These are phyloP conservation scores for Trichopus zeylanicus DNA, from an alignment of 116 monocot species.

Conservation along the genomic window DNA sequence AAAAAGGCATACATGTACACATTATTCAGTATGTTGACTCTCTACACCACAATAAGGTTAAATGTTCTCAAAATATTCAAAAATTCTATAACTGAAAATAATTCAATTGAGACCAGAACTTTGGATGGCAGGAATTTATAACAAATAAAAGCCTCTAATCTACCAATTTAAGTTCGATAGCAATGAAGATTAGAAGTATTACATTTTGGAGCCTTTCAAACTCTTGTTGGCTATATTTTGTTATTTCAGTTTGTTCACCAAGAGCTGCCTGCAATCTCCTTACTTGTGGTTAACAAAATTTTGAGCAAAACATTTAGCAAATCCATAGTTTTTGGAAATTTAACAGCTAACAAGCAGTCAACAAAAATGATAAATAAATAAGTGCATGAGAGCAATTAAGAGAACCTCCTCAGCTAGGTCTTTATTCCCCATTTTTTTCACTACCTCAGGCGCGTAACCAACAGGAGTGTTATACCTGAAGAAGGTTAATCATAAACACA, in stretches of 20 bases:
- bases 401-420: constrained; percentile 86
- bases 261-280: constrained; percentile 82
- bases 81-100: too few species aligned
- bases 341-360: neutral
- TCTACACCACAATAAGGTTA: too few species aligned
- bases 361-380: neutral
- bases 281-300: constrained; percentile 25
- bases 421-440: constrained; percentile 94
- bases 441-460: constrained; percentile 92
- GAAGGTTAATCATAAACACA: neutral
- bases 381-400: neutral
- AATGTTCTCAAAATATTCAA: too few species aligned
- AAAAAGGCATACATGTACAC: too few species aligned
- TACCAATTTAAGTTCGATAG: neutral
- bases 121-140: neutral
- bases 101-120: too few species aligned
- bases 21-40: too few species aligned
- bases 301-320: neutral
- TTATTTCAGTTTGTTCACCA: constrained; percentile 76
- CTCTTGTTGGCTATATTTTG: constrained; percentile 72
- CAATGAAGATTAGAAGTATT: constrained; percentile 9
- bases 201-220: constrained; percentile 85
- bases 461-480: constrained; percentile 85
- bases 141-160: too few species aligned
- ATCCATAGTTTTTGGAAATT: neutral